Evolutionary conservation across 176 grass and related monocot species (phyloP), one percentile per base, ranked within the genome.

Genomic region (Lolium multiflorum): DNA sequence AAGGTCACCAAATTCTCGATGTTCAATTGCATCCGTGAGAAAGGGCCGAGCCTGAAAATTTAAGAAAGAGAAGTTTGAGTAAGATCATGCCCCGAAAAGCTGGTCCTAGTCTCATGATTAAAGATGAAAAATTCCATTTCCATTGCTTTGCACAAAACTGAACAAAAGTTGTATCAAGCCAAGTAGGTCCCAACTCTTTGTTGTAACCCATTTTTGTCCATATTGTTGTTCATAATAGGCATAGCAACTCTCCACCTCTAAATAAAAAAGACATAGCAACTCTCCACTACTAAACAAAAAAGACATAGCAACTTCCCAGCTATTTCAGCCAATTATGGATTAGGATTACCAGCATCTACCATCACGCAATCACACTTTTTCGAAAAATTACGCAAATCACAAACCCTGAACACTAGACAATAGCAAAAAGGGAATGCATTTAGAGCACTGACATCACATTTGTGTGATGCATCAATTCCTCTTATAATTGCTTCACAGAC

Each of bases 31-130:
- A 65, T 86, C 74, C 20, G 90, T 77, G 28, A 99, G 83, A 78
- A 87, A 87, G 0, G 97, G 97, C n/a, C 92, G 83, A 65, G 97
- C 92, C 97, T 99, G 89, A 64, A 76, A 81, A 26, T 81, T 75
- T 77, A 74, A 89, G 51, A 78, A 85, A n/a, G 44, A 7, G 56
- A 7, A 37, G 35, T 77, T 86, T 76, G 25, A 56, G 51, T 73
- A 62, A 59, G 54, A 88, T 85, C 63, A 48, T 71, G 49, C 56
- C 44, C 1, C 15, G 11, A 5, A 48, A 35, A 65, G 51, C 15
- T 51, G 3, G 22, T 54, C 46, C 44, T 28, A 55, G 54, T 73
- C 28, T 38, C 48, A 79, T 69, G 78, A 58, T 20, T 10, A 58
- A 31, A 85, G 67, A 28, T 41, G 17, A 2, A 52, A 79, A 74